Base-by-base conservation (phyloP, 1,284 basidiomycete genomes). In the Lentinus polychrous region DNA sequence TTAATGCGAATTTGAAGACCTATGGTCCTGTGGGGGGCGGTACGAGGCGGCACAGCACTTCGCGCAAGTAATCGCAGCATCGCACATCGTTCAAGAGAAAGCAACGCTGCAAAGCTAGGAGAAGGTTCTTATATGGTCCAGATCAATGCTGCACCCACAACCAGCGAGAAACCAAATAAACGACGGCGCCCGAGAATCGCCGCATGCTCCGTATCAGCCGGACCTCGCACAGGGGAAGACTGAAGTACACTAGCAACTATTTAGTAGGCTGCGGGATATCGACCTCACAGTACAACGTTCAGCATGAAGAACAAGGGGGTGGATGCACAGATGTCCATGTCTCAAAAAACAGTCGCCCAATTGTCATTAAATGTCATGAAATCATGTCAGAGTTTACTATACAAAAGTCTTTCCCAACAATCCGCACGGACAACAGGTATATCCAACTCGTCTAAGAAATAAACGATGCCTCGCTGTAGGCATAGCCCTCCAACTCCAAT, bases 391-490 rank as follows among this genome's bases (percentile, higher is more conserved):
- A 27, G 22, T 18, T 24, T 17, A 36, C 33, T 27, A 27, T 27
- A 27, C 27, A 27, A 10, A 27, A 10, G 22, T 12, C 31, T 32
- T 39, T 15, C 36, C 39, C 35, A 41, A 8, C 14, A 12, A 40
- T 40, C 35, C 17, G 22, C 15, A 35, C 37, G 36, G 36, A 34
- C 2, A 31, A 4, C 27, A 5, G 27, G 27, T 20, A 37, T 37
- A 15, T 31, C 20, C 27, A 27, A 27, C 27, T 17, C 31, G 14
- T 49, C 55, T 55, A 79, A 46, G 89, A 94, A 56, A 98, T 90
- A 68, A 91, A 97, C 2, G 92, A 89, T 1, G 92, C 89, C 64
- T 98, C 94, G 63, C 81, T 91, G 73, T 90, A 97, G 31, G 92
- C 43, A 40, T 65, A 66, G 3, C 94, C 94, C 51, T 88, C 70